Evolutionary conservation across 2,329 filamentous ascomycete species (phyloP).

Genomic region (Sporothrix pseudoabietina): DNA sequence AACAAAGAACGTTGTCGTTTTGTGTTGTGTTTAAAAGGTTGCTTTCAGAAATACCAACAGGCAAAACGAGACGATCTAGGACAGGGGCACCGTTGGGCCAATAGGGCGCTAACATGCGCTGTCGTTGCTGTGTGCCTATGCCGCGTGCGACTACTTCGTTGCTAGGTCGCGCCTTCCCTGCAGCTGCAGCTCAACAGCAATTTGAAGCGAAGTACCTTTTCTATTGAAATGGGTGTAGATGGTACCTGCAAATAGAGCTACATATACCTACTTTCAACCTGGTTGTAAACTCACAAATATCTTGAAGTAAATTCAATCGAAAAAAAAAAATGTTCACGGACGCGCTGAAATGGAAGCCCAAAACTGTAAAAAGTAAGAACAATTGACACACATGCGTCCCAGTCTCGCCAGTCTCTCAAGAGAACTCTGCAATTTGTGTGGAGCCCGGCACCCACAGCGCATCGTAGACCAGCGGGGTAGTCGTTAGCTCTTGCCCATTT

Average conservation of each 20-base stretch:
- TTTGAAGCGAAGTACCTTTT: neutral
- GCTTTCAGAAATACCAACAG: slow-evolving; percentile 10
- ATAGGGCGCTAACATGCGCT: neutral
- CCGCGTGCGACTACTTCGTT: slow-evolving; percentile 14
- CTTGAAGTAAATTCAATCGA: neutral
- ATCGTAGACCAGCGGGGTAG: slow-evolving; percentile 21
- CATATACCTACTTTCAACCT: neutral
- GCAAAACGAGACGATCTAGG: neutral
- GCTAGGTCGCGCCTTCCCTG: slow-evolving; percentile 16
- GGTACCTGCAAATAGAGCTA: neutral
- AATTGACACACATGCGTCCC: no score
- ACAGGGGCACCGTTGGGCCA: neutral
- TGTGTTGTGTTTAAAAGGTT: neutral
- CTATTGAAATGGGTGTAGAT: neutral
- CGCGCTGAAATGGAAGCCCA: neutral
- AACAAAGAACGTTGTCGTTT: slow-evolving; percentile 1
- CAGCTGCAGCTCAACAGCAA: neutral
- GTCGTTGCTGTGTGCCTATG: slow-evolving; percentile 20
- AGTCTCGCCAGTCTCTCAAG: neutral
- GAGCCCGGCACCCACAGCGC: slow-evolving; percentile 5
- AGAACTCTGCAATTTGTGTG: slow-evolving; percentile 18
- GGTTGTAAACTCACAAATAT: neutral
- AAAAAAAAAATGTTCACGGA: neutral
- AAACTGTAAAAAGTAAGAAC: no score
- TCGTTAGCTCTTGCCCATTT: slow-evolving; percentile 19